Base-by-base conservation (phyloP, 768 basidiomycete genomes). In the Amanita jacksonii region DNA sequence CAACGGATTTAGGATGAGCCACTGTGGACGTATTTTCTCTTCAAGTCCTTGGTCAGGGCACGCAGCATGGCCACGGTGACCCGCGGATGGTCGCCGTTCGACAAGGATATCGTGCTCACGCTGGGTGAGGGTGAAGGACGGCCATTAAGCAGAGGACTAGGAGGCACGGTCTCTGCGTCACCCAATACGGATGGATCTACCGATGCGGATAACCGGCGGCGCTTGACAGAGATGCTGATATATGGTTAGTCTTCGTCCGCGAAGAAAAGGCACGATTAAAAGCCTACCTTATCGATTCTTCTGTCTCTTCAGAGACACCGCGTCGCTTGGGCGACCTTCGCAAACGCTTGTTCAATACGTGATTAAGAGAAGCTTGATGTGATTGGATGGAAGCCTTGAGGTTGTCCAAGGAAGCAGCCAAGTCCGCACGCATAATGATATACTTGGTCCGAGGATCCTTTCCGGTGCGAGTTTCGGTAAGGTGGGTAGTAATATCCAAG, bases 31-130 rank as follows among this genome's bases (percentile, higher is more conserved):
- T 75, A 75, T 52, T 67, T 72, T 51, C 60, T 63, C 62, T 73
- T 76, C 47, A 78, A 49, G 57, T 77, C 71, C 47, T 64, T 67
- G 30, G 76, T 76, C 47, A 79, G 55, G 3, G 74, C 73, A 31
- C 78, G 74, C 38, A 85, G 56, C 81, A 84, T 84, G 12, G 76
- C 75, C 19, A 77, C 62, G 2, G 80, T 83, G 27, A 82, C 23
- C 37, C 8, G 54, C 51, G 20, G 54, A 41, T 38, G 57, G 57
- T 58, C 24, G 3, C 44, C 44, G 27, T 52, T 52, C 9, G 64
- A 58, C 4, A 68, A 59, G 1, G 72, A 71, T 6, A 61, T 56
- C 0, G 68, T 69, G 35, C 68, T 67, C 16, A 59, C 58, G 28
- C 74, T 76, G 0, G 70, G 70, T 2, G 77, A 72, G 6, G 74